Evolutionary conservation across 352 stramenopile genomes (phyloP).

Genomic region (Globisporangium canariense): DNA sequence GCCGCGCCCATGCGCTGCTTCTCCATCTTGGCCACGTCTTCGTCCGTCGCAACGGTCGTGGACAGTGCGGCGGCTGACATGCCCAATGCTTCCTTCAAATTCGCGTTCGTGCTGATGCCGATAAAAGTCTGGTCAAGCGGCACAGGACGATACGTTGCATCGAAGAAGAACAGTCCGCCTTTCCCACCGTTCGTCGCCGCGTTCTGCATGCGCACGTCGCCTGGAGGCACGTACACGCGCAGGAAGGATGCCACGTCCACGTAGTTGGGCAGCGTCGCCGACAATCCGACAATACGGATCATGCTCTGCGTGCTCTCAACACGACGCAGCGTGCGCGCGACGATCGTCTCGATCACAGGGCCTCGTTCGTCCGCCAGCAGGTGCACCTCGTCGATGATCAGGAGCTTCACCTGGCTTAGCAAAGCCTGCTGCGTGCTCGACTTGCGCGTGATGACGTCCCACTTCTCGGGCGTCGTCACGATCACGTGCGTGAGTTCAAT

Average conservation of each 20-base stretch:
- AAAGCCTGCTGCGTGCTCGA: slow-evolving; percentile 88
- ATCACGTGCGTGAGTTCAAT: slow-evolving; percentile 95
- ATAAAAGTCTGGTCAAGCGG: slow-evolving; percentile 99
- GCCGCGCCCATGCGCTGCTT: slow-evolving; percentile 25
- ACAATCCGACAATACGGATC: slow-evolving; percentile 98
- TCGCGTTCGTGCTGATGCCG: slow-evolving; percentile 86
- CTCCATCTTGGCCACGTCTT: slow-evolving; percentile 43
- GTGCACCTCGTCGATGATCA: slow-evolving; percentile 99
- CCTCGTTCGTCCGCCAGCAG: slow-evolving; percentile 97
- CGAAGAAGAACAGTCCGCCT: slow-evolving; percentile 97
- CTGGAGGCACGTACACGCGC: slow-evolving; percentile 83
- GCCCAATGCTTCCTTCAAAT: slow-evolving; percentile 57
- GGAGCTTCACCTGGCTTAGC: slow-evolving; percentile 89
- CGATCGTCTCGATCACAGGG: slow-evolving; percentile 99
- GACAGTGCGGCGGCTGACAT: slow-evolving; percentile 45
- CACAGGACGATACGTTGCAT: slow-evolving; percentile 96
- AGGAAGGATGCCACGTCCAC: slow-evolving; percentile 98
- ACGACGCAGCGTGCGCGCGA: slow-evolving; percentile 96
- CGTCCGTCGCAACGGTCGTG: slow-evolving; percentile 42
- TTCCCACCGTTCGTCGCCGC: slow-evolving; percentile 68
- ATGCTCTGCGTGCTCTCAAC: slow-evolving; percentile 97
- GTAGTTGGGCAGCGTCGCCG: slow-evolving; percentile 99
- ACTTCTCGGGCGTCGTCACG: slow-evolving; percentile 99
- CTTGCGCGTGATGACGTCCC: slow-evolving; percentile 99
- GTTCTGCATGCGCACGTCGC: slow-evolving; percentile 51